Percentiles rank a stretch among this genome's conserved stretches.
Conservation (phyloP, 257 asterid genomes). For the Solanum pinnatisectum region DNA sequence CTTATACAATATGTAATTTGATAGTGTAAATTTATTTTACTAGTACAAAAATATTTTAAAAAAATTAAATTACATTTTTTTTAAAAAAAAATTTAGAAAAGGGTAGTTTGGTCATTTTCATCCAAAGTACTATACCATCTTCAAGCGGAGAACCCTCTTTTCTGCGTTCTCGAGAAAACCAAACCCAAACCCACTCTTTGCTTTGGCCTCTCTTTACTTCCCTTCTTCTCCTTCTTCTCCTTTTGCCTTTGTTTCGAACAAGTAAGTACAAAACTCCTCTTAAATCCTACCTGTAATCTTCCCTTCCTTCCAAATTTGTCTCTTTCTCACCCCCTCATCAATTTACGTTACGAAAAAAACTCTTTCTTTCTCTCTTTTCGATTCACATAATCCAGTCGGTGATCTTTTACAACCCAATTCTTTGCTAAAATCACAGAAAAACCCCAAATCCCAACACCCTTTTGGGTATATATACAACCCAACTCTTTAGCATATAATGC, state of each 20-base stretch:
- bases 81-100: neutral
- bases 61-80: too few species aligned
- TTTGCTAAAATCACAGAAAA: neutral
- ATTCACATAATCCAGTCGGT: conserved; percentile 4
- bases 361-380: neutral
- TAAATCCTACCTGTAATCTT: neutral
- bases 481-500: neutral
- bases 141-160: neutral
- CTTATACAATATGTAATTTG: neutral
- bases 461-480: neutral
- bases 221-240: neutral
- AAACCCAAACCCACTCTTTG: neutral
- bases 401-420: neutral
- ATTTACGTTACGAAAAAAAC: neutral
- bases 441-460: neutral
- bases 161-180: conserved; percentile 3
- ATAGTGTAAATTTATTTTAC: neutral
- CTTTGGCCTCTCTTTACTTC: neutral
- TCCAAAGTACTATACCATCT: neutral
- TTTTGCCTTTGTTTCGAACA: neutral
- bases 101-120: neutral
- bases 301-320: neutral
- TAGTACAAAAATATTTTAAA: neutral
- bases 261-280: neutral
- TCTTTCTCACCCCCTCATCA: neutral